Base-by-base conservation (phyloP, 176 grass and related monocot species). In the Aegilops longissima region DNA sequence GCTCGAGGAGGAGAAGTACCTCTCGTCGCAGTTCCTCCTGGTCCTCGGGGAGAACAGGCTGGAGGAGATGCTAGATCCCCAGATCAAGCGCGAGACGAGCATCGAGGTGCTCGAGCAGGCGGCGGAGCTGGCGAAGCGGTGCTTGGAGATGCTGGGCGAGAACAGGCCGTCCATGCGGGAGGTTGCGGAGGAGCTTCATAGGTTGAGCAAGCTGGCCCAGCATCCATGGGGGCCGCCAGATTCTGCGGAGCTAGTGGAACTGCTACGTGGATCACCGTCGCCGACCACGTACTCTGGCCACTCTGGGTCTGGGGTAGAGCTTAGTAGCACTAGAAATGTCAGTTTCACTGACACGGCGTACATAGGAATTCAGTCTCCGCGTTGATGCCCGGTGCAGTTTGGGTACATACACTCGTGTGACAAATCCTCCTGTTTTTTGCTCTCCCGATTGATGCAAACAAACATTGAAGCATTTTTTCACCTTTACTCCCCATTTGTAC, bases 101-200 rank as follows among this genome's bases (percentile, higher is more conserved):
- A 70, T 88, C 17, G 76, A 86, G 82, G 0, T 86, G 58, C 76
- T 95, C 20, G 86, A 83, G 74, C 70, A 70, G 68, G 82, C 88
- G 24, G 93, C 87, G 0, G 82, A 95, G 85, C 87, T 95, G 8
- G 93, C 90, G 4, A 86, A 75, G 86, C 71, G 81, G 70, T 92
- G 90, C 68, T 30, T 95, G 11, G 89, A 95, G 76, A 88, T 95
- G 52, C 68, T 84, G 0, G 86, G 93, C 18, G 87, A 92, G 12
- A 92, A 86, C 54, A 84, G 93, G 51, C 88, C 90, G 7, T 79
- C 86, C 9, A 95, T 95, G 93, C 65, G 85, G 36, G 86, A 90
- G 52, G 85, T 92, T 12, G 93, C 90, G 0, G 88, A 92, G 63
- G 78, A 69, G 56, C 85, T 95, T 4, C 74, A 90, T 30, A 78